phyloP scores from a whole-genome alignment of 2,329 filamentous ascomycete species.

The Colletotrichum sp. region DNA sequence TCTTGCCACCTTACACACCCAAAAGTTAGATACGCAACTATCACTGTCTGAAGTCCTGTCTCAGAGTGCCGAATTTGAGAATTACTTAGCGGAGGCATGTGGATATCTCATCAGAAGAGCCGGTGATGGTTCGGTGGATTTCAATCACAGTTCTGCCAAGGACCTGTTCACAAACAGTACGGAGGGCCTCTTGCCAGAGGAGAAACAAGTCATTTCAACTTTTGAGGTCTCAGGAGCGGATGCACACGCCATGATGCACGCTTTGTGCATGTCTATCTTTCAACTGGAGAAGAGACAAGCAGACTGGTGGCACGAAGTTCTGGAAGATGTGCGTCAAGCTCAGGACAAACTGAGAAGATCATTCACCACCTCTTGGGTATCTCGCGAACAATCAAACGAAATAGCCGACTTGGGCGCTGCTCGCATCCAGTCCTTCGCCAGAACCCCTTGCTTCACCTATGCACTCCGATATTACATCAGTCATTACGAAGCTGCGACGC shows the following conservation, averaged over 20 bases:
- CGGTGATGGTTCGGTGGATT: fast-evolving
- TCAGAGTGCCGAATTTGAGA: fast-evolving
- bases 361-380: too few relatives aligned
- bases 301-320: fast-evolving
- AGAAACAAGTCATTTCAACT: not conserved
- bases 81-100: fast-evolving
- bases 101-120: fast-evolving
- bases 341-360: not conserved
- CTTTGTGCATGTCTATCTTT: not conserved
- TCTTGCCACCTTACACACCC: not conserved
- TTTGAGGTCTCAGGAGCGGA: not conserved
- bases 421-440: not conserved
- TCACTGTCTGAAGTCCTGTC: not conserved
- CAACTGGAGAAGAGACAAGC: not conserved
- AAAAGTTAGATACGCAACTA: fast-evolving
- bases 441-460: not conserved
- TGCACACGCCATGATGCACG: not conserved
- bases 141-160: fast-evolving
- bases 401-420: too few relatives aligned
- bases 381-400: too few relatives aligned
- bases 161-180: fast-evolving
- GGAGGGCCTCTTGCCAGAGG: not conserved
- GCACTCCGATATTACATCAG: not conserved
- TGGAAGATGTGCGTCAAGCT: not conserved
- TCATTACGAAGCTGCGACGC: fast-evolving